phyloP scores from a whole-genome alignment of 345 rosid genomes.

The Rhodomyrtus tomentosa region DNA sequence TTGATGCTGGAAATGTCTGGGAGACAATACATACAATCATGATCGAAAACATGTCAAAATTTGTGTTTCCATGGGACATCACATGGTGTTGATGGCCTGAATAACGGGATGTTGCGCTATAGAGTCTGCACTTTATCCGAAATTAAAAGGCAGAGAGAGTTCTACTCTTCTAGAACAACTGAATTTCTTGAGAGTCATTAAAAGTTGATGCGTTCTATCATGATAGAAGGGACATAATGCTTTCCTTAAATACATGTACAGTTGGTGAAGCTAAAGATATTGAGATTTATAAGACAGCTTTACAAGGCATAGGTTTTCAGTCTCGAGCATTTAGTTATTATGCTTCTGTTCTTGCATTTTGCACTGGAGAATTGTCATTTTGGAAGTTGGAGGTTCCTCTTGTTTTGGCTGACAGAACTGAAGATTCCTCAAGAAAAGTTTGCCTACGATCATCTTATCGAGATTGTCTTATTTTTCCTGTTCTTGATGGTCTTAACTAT shows the following conservation, averaged over 20 bases:
- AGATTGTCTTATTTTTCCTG: background rate
- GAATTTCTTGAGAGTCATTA: background rate
- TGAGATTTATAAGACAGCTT: background rate
- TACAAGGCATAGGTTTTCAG: background rate
- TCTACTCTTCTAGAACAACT: background rate
- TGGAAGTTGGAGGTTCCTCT: background rate
- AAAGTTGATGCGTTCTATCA: background rate
- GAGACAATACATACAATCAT: background rate
- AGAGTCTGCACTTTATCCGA: background rate
- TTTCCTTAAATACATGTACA: background rate
- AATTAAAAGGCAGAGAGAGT: background rate
- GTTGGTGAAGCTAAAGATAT: background rate
- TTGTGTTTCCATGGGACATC: background rate
- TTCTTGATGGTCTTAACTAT: background rate
- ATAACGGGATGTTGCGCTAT: background rate
- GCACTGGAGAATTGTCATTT: background rate
- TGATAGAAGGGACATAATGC: background rate
- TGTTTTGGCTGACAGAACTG: background rate
- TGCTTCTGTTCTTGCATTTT: background rate
- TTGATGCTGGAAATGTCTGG: background rate
- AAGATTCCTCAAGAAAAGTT: background rate
- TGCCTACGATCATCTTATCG: background rate
- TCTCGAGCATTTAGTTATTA: background rate
- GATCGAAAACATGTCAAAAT: background rate
- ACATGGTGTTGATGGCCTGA: background rate